These are phyloP conservation scores for Glycine latifolia DNA, from an alignment of 306 rosid species.

Conservation along the genomic window DNA sequence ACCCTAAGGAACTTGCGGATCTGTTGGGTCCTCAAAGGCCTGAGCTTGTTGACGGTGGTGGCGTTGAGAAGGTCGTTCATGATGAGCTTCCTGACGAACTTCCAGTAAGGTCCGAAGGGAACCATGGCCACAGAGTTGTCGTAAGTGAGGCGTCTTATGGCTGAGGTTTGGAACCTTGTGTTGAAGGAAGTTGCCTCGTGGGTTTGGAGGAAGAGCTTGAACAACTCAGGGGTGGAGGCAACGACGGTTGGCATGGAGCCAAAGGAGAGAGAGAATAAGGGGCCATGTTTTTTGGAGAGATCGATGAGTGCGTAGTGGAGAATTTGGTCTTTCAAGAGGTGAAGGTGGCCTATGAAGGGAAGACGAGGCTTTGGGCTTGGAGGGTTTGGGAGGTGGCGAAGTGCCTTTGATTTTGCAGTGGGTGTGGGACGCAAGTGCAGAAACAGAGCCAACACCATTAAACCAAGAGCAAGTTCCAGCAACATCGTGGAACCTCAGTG, in stretches of 20 bases:
- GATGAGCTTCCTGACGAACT: slow-evolving; percentile 53
- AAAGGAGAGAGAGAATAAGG: slow-evolving; percentile 52
- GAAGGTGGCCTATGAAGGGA: slow-evolving; percentile 50
- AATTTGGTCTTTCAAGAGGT: slow-evolving; percentile 46
- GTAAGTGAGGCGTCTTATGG: slow-evolving; percentile 47
- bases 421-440: slow-evolving; percentile 41
- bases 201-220: slow-evolving; percentile 54
- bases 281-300: slow-evolving; percentile 46
- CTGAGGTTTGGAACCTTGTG: slow-evolving; percentile 38
- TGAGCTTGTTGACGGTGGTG: slow-evolving; percentile 39
- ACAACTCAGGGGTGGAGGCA: slow-evolving; percentile 49
- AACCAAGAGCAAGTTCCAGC: slow-evolving; percentile 17
- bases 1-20: slow-evolving; percentile 23
- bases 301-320: slow-evolving; percentile 50
- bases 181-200: slow-evolving; percentile 54
- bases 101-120: slow-evolving; percentile 59
- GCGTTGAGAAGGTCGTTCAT: slow-evolving; percentile 51
- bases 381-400: slow-evolving; percentile 52
- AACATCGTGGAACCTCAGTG: slow-evolving; percentile 23
- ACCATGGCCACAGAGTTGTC: slow-evolving; percentile 52
- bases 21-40: slow-evolving; percentile 46
- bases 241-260: slow-evolving; percentile 57
- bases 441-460: slow-evolving; percentile 36
- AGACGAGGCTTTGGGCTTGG: slow-evolving; percentile 57
- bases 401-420: slow-evolving; percentile 44